phyloP scores from a whole-genome alignment of 2,329 filamentous ascomycete genomes.

The Fusarium chlamydosporum region DNA sequence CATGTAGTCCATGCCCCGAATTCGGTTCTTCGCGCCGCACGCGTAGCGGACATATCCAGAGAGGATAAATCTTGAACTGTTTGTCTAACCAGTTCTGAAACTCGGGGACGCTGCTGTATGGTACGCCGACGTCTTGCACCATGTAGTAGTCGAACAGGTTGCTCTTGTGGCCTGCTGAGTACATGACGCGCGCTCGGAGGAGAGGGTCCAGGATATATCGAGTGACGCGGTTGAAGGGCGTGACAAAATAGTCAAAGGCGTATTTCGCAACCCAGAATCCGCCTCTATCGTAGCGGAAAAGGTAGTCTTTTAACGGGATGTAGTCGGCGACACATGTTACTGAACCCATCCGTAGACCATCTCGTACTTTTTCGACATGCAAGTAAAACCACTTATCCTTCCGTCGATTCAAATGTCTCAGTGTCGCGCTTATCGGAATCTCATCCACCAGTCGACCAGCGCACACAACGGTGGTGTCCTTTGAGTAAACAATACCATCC shows the following conservation, averaged over 20 bases:
- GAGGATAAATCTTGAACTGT: constrained; percentile 64
- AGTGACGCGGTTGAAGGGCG: constrained; percentile 75
- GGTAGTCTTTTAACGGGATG: constrained; percentile 74
- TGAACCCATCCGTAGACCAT: constrained; percentile 44
- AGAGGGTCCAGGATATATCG: constrained; percentile 73
- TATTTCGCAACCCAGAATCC: constrained; percentile 77
- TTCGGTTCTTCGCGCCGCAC: constrained; percentile 60
- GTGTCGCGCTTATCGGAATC: constrained; percentile 53
- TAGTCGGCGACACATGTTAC: constrained; percentile 61
- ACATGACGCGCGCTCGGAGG: constrained; percentile 75
- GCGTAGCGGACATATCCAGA: constrained; percentile 70
- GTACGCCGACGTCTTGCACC: constrained; percentile 73
- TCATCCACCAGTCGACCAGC: constrained; percentile 69
- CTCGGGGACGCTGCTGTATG: constrained; percentile 59
- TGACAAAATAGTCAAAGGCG: constrained; percentile 74
- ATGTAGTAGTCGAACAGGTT: constrained; percentile 72
- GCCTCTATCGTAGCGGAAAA: constrained; percentile 79
- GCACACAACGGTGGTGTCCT: constrained; percentile 70
- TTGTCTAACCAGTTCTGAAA: constrained; percentile 65
- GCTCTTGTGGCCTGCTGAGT: constrained; percentile 74
- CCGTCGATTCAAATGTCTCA: constrained; percentile 67
- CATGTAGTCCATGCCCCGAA: constrained; percentile 63
- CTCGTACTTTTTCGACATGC: constrained; percentile 67
- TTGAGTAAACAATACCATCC: constrained; percentile 76
- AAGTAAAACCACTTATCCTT: constrained; percentile 82